Base-by-base conservation (phyloP, 2,329 filamentous ascomycete genomes). In the Neonectria coccinea region DNA sequence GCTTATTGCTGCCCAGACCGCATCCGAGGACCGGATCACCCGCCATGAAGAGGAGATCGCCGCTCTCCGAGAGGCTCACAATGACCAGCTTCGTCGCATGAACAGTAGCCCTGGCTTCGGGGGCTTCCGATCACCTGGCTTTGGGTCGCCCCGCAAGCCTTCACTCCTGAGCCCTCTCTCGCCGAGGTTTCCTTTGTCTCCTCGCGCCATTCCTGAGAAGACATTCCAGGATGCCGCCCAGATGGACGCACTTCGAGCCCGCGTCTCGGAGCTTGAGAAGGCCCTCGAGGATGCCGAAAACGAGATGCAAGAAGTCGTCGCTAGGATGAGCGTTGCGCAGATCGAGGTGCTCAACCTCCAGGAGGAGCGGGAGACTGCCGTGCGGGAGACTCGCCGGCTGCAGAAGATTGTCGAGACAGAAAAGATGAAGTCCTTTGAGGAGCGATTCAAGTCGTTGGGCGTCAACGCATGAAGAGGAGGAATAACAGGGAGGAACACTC, bases 41-140 rank as follows among this genome's bases (percentile, higher is more conserved):
- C 90, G 89, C 53, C 94, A 97, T 75, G 96, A 98, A 77, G 93
- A 96, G 41, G 94, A 97, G 79, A 86, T 97, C 41, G 83, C 87
- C 18, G 83, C 86, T 22, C 82, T 98, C 59, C 90, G 91, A 70
- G 93, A 97, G 60, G 91, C 88, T 64, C 90, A 96, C 74, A 93
- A 88, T 75, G 84, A 85, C 18, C 92, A 96, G 73, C 86, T 98
- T 33, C 89, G 90, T 69, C 91, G 95, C 14, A 87, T 93, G 74
- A 90, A 90, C 77, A 81, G 86, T 76, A 74, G 73, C 53, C 63
- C 67, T 47, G 68, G 76, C 62, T 22, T 77, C 12, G 75, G 76
- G 63, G 76, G 74, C 25, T 64, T 76, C 51, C 74, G 72, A 51
- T 77, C 73, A 70, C 82, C 73, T 18, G 72, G 69, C n/a, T 69